Conservation (phyloP, 306 rosid genomes). For the Dryas drummondii region DNA sequence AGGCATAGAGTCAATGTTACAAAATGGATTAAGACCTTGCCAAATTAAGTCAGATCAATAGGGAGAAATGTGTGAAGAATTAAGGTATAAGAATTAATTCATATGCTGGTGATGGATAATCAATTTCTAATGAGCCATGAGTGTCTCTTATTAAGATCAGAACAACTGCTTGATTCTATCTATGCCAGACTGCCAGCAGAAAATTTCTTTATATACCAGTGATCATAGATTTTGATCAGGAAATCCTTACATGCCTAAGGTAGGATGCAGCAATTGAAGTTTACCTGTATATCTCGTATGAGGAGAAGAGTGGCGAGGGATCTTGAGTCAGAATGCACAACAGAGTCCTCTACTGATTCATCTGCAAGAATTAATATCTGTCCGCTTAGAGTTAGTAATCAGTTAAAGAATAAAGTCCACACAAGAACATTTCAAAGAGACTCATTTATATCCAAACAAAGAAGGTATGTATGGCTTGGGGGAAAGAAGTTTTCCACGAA, state of each 20-base stretch:
- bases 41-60: not conserved
- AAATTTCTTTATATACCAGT: not conserved
- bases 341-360: slow-evolving; percentile 91
- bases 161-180: not conserved
- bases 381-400: slow-evolving; percentile 64
- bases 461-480: not conserved
- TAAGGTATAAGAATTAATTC: not conserved
- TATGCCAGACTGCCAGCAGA: not conserved
- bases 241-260: not conserved
- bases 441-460: not conserved
- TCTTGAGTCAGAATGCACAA: slow-evolving; percentile 94
- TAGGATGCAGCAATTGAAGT: slow-evolving; percentile 21
- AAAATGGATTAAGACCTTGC: not conserved
- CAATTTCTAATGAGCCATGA: not conserved
- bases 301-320: slow-evolving; percentile 98
- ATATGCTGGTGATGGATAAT: not conserved
- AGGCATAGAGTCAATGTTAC: not conserved
- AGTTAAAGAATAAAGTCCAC: slow-evolving; percentile 14
- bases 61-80: not conserved
- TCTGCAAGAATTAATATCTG: slow-evolving; percentile 99
- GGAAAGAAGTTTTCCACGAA: not conserved
- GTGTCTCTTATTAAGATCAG: not conserved
- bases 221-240: not conserved
- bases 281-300: slow-evolving; percentile 94
- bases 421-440: not conserved